Conservation (phyloP, 345 rosid species). For the Syzygium aqueum region DNA sequence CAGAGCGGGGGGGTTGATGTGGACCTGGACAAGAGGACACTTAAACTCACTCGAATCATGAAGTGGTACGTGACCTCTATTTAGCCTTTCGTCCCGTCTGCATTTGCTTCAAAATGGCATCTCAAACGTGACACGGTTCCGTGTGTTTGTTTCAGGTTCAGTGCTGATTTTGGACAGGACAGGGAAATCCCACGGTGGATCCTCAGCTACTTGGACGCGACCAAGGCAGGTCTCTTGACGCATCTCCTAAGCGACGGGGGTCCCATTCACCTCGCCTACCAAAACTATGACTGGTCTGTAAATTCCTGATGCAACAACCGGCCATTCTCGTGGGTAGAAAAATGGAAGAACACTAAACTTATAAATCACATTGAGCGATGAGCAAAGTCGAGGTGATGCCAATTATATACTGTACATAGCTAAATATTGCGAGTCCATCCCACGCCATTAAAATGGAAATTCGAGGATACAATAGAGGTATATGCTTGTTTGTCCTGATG, state of each 20-base stretch:
- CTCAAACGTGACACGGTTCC: neutral
- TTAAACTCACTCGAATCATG: constrained; percentile 52
- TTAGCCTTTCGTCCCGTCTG: neutral
- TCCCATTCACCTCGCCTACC: constrained; percentile 53
- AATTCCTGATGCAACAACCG: constrained; percentile 25
- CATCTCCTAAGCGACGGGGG: constrained; percentile 67
- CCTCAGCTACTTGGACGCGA: constrained; percentile 60
- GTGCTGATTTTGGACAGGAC: constrained; percentile 59
- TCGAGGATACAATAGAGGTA: neutral
- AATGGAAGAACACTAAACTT: neutral
- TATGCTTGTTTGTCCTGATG: neutral
- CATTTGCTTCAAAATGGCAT: neutral
- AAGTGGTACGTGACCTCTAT: constrained; percentile 42
- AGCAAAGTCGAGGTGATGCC: neutral
- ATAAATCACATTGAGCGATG: neutral
- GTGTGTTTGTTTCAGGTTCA: constrained; percentile 39
- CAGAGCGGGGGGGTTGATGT: constrained; percentile 55
- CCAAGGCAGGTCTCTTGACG: constrained; percentile 56
- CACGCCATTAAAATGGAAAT: neutral
- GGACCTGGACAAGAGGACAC: constrained; percentile 49
- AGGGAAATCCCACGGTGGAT: constrained; percentile 67
- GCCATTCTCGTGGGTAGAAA: neutral
- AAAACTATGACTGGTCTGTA: constrained; percentile 71
- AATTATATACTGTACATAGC: neutral
- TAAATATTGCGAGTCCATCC: neutral